Percentiles rank a stretch among this genome's conserved stretches.
phyloP scores from a whole-genome alignment of 2,329 filamentous ascomycete genomes.

The Escovopsis sp. region DNA sequence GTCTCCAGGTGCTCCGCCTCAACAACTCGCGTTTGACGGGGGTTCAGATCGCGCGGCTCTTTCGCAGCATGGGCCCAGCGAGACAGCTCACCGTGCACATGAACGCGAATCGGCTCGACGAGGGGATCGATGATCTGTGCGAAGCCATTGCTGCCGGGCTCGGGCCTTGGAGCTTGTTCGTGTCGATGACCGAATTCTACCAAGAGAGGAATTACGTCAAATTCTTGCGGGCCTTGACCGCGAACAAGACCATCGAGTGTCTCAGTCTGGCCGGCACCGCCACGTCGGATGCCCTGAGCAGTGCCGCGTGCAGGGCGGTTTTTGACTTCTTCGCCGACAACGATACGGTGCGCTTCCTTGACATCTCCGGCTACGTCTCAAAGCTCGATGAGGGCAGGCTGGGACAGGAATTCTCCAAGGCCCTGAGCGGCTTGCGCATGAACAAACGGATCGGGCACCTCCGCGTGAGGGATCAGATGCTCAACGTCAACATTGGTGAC shows the following conservation, averaged over 20 bases:
- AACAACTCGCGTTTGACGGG: constrained; percentile 39
- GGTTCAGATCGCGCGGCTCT: constrained; percentile 32
- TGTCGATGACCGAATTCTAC: constrained; percentile 44
- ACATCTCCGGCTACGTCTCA: constrained; percentile 41
- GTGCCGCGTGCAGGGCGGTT: constrained; percentile 32
- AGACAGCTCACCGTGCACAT: constrained; percentile 34
- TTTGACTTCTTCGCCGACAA: constrained; percentile 38
- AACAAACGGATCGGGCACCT: constrained; percentile 34
- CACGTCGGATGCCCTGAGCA: constrained; percentile 30
- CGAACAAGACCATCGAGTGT: constrained; percentile 35
- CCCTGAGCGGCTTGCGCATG: constrained; percentile 31
- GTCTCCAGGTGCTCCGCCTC: constrained; percentile 30
- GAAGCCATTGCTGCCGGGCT: constrained; percentile 31
- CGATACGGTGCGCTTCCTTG: constrained; percentile 34
- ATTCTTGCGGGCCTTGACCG: constrained; percentile 33
- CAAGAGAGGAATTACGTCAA: constrained; percentile 36
- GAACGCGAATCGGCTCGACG: constrained; percentile 38
- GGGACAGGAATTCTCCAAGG: constrained; percentile 36
- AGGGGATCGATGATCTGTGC: constrained; percentile 35
- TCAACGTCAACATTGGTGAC: constrained; percentile 38
- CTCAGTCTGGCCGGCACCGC: constrained; percentile 41
- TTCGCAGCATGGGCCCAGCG: constrained; percentile 34
- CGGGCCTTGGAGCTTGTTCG: constrained; percentile 34
- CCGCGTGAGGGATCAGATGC: constrained; percentile 40
- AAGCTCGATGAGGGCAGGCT: constrained; percentile 44